Percentiles rank a stretch among this genome's conserved stretches.
These are phyloP conservation scores for Gastrodia elata DNA, from an alignment of 106 monocot genomes.

Conservation along the genomic window DNA sequence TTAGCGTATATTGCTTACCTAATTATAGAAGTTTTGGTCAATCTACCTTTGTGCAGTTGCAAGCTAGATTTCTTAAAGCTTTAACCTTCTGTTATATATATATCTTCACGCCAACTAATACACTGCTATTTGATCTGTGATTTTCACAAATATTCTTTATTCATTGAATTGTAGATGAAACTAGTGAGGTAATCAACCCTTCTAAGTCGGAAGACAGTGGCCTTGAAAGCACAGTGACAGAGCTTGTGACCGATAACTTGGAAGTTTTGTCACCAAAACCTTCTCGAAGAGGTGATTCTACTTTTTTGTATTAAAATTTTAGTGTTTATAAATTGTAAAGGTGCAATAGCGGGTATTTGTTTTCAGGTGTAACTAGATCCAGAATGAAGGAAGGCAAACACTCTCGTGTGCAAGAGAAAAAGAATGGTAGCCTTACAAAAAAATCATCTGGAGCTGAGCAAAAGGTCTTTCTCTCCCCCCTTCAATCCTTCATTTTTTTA, in stretches of 20 bases:
- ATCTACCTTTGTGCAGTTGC: neutral
- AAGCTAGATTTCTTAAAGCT: neutral
- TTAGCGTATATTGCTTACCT: neutral
- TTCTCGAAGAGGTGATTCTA: slow-evolving; percentile 39
- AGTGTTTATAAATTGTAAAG: neutral
- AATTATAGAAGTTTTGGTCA: neutral
- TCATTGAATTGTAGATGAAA: slow-evolving; percentile 27
- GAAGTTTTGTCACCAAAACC: slow-evolving; percentile 47
- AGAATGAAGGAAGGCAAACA: slow-evolving; percentile 15
- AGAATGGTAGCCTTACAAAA: slow-evolving; percentile 11
- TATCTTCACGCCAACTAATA: neutral
- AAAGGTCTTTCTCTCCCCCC: slow-evolving; percentile 29
- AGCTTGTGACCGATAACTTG: slow-evolving; percentile 18
- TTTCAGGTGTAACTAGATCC: slow-evolving; percentile 21
- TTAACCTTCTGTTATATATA: neutral
- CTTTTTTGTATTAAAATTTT: neutral
- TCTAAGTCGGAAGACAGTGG: slow-evolving; percentile 23
- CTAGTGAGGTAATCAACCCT: slow-evolving; percentile 49
- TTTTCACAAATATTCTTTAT: neutral
- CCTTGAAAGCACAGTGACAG: slow-evolving; percentile 13
- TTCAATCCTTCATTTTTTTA: neutral
- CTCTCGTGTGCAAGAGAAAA: slow-evolving; percentile 7
- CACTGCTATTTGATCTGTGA: neutral
- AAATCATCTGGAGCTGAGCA: slow-evolving; percentile 10
- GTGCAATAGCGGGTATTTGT: neutral